A percentile compares a stretch with the other conserved stretches of the same genome.
These are phyloP conservation scores for Ogataea sp. DNA, from an alignment of 805 yeast species.

Conservation along the genomic window DNA sequence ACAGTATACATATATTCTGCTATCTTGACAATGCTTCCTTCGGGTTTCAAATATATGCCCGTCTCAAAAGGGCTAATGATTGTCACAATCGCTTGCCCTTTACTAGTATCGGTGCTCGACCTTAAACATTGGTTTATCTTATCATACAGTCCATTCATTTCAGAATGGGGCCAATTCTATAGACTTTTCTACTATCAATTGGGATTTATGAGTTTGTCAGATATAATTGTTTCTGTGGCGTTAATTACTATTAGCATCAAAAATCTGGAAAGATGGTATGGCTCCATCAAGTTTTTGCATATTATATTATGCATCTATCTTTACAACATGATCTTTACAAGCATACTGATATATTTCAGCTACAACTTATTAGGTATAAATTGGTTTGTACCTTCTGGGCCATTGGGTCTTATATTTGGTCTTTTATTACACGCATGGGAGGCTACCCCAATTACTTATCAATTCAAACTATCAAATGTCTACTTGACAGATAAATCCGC, in stretches of 20 bases:
- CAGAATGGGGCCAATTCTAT: slow-evolving; percentile 51
- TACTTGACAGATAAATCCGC: neutral
- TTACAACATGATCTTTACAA: slow-evolving; percentile 37
- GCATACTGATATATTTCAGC: slow-evolving; percentile 23
- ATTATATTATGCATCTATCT: slow-evolving; percentile 33
- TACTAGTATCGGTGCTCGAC: slow-evolving; percentile 34
- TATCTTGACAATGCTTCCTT: slow-evolving; percentile 28
- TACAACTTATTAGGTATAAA: slow-evolving; percentile 26
- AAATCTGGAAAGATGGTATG: slow-evolving; percentile 49
- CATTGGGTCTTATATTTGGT: slow-evolving; percentile 31
- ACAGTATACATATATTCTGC: too few relatives aligned
- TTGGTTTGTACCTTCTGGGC: slow-evolving; percentile 37
- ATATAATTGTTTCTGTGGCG: slow-evolving; percentile 36
- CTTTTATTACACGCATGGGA: slow-evolving; percentile 31
- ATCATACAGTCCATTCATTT: slow-evolving; percentile 44
- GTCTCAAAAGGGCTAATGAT: slow-evolving; percentile 31
- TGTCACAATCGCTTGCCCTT: slow-evolving; percentile 27
- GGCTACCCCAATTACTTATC: slow-evolving; percentile 32
- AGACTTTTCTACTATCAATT: slow-evolving; percentile 41
- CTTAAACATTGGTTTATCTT: slow-evolving; percentile 35
- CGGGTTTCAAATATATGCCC: slow-evolving; percentile 28
- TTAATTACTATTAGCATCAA: slow-evolving; percentile 44
- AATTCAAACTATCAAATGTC: slow-evolving; percentile 20
- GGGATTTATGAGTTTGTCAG: slow-evolving; percentile 52
- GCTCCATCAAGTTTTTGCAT: slow-evolving; percentile 45